These are phyloP conservation scores for Diaporthe destruens DNA, from an alignment of 2,329 filamentous ascomycete species.

Conservation along the genomic window DNA sequence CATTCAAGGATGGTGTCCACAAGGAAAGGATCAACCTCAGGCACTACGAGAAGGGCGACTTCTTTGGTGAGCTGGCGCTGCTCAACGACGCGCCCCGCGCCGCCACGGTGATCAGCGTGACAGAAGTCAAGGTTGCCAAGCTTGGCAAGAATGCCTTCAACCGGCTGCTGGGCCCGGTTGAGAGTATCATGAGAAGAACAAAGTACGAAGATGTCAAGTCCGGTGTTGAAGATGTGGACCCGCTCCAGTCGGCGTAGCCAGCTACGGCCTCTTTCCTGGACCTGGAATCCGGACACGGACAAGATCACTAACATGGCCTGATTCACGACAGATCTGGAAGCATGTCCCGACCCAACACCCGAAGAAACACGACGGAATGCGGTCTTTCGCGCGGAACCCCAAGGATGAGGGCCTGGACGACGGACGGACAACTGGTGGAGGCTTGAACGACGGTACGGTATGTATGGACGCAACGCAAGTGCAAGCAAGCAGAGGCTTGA, in stretches of 20 bases:
- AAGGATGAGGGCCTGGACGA: constrained; percentile 36
- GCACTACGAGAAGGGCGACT: constrained; percentile 90
- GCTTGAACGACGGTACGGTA: constrained; percentile 31
- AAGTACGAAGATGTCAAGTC: constrained; percentile 71
- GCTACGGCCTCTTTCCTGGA: constrained; percentile 35
- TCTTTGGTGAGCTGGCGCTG: constrained; percentile 95
- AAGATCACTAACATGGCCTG: constrained; percentile 39
- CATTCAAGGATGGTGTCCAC: constrained; percentile 80
- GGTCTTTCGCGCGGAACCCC: constrained; percentile 34
- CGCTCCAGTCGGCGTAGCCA: constrained; percentile 60
- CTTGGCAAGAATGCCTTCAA: constrained; percentile 96
- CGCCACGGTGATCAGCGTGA: constrained; percentile 85
- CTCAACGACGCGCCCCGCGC: constrained; percentile 94
- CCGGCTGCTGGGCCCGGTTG: constrained; percentile 89
- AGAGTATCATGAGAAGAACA: constrained; percentile 91
- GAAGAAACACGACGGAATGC: constrained; percentile 39
- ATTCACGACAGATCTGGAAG: constrained; percentile 38
- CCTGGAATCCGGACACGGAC: constrained; percentile 37
- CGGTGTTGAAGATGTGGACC: constrained; percentile 76
- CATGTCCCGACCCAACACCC: constrained; percentile 34
- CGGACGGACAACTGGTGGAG: constrained; percentile 41
- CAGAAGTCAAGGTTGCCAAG: constrained; percentile 92
- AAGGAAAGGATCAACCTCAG: constrained; percentile 71
- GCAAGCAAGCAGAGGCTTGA: constrained; percentile 31
- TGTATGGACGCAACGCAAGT: constrained; percentile 31